Percentiles rank a stretch among this genome's conserved stretches.
Conservation (phyloP, 176 grass and related monocot species). For the Triticum dicoccoides region DNA sequence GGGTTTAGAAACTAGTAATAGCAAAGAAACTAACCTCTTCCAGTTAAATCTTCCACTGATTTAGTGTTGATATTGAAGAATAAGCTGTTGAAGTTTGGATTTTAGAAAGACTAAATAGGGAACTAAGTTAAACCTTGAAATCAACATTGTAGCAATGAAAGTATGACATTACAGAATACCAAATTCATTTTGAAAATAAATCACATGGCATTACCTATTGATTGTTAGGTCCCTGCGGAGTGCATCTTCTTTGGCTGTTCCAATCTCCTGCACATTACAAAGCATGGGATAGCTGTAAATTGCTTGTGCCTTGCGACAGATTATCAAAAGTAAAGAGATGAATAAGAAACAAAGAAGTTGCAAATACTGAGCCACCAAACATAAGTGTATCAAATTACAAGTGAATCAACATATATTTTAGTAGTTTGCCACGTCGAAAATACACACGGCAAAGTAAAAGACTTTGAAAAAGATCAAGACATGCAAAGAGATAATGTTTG, state of each 20-base stretch:
- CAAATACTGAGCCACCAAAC: constrained; percentile 9
- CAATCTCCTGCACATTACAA: constrained; percentile 65
- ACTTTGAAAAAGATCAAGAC: neutral
- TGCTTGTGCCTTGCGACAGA: constrained; percentile 8
- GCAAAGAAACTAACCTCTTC: constrained; percentile 54
- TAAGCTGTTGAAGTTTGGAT: constrained; percentile 48
- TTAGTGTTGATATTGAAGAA: constrained; percentile 93
- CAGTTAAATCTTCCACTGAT: constrained; percentile 88
- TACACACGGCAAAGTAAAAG: neutral
- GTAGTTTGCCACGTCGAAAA: neutral
- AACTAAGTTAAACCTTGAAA: neutral
- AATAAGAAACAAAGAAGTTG: constrained; percentile 13
- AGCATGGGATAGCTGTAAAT: neutral
- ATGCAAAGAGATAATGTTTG: constrained; percentile 9
- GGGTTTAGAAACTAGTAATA: constrained; percentile 15
- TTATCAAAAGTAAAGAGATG: neutral
- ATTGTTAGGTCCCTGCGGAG: constrained; percentile 90
- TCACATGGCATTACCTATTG: constrained; percentile 61
- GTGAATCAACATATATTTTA: neutral
- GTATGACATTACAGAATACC: neutral
- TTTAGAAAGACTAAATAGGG: neutral
- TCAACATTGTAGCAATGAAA: constrained; percentile 6
- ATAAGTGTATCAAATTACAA: neutral
- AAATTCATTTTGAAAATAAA: neutral
- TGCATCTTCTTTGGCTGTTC: constrained; percentile 91